Conservation (phyloP, 148 eudicot species). For the Oxyria digyna region DNA sequence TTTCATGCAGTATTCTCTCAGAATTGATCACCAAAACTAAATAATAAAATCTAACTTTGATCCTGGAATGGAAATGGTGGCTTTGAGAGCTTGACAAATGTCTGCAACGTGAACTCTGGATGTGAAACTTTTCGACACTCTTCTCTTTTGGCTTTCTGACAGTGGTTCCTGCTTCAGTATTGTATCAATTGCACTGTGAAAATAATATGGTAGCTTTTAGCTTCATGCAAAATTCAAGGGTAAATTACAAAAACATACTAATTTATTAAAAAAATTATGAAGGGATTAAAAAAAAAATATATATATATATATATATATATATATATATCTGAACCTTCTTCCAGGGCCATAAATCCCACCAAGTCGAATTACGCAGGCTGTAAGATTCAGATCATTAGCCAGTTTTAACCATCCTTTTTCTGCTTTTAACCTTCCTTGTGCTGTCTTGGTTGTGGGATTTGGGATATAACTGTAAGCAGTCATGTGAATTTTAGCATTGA, state of each 20-base stretch:
- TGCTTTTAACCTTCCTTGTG: constrained; percentile 55
- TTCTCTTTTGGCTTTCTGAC: constrained; percentile 43
- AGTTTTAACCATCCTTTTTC: constrained; percentile 70
- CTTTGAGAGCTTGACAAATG: constrained; percentile 69
- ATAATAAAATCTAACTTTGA: constrained; percentile 27
- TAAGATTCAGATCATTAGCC: constrained; percentile 51
- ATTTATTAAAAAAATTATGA: not conserved
- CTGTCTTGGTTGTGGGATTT: constrained; percentile 33
- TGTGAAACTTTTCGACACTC: constrained; percentile 51
- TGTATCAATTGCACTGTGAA: constrained; percentile 74
- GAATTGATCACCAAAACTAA: not conserved
- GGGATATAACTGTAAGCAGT: constrained; percentile 32
- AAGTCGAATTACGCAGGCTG: constrained; percentile 61
- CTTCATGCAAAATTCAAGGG: constrained; percentile 2
- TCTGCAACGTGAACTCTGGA: constrained; percentile 86
- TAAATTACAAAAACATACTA: not conserved
- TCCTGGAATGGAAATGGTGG: constrained; percentile 38
- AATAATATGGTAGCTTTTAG: not conserved
- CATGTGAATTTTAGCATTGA: not conserved
- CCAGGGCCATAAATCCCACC: constrained; percentile 96
- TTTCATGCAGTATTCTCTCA: too few relatives aligned
- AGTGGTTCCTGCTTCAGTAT: constrained; percentile 43
- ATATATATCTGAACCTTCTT: constrained; percentile 43
- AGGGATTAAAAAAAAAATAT: too few relatives aligned
- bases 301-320: too few relatives aligned